Percentiles rank a stretch among this genome's conserved stretches.
Conservation (phyloP, 768 basidiomycete genomes). For the Ramaria rubella region DNA sequence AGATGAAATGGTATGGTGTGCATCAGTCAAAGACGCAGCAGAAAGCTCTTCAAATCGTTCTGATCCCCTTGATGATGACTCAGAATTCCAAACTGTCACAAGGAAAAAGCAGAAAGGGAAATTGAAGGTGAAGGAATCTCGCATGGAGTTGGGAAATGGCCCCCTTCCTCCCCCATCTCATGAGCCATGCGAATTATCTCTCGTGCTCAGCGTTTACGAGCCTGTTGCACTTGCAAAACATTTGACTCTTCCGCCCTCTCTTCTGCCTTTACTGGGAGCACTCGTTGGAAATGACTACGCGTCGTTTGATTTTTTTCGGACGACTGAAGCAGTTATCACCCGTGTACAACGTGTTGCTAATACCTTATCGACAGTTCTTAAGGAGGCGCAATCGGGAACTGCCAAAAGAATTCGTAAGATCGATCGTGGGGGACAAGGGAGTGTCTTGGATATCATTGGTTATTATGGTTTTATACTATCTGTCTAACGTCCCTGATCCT, state of each 20-base stretch:
- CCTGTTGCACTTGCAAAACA: slow-evolving; percentile 57
- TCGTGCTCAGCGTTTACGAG: slow-evolving; percentile 54
- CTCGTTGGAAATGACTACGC: slow-evolving; percentile 76
- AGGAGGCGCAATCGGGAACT: slow-evolving; percentile 9
- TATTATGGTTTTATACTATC: not conserved
- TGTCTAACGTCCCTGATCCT: not conserved
- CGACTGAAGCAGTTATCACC: not conserved
- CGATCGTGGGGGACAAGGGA: not conserved
- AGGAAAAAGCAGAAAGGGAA: slow-evolving; percentile 4
- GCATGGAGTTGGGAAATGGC: not conserved
- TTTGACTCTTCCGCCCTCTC: slow-evolving; percentile 57
- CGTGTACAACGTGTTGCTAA: slow-evolving; percentile 5
- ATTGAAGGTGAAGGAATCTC: not conserved
- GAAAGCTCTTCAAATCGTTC: slow-evolving; percentile 6
- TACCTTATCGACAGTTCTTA: slow-evolving; percentile 2
- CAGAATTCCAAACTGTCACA: slow-evolving; percentile 1
- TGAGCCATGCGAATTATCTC: slow-evolving; percentile 24
- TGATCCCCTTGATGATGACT: slow-evolving; percentile 1
- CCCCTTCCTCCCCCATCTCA: not conserved
- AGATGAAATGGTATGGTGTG: slow-evolving; percentile 66
- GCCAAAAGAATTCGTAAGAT: slow-evolving; percentile 9
- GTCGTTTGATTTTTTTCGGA: slow-evolving; percentile 9
- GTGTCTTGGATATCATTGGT: slow-evolving; percentile 14
- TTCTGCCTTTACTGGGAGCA: slow-evolving; percentile 73
- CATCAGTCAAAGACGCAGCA: slow-evolving; percentile 15